These are phyloP conservation scores for Neurospora sp. DNA, from an alignment of 495 filamentous ascomycete genomes.

Conservation along the genomic window DNA sequence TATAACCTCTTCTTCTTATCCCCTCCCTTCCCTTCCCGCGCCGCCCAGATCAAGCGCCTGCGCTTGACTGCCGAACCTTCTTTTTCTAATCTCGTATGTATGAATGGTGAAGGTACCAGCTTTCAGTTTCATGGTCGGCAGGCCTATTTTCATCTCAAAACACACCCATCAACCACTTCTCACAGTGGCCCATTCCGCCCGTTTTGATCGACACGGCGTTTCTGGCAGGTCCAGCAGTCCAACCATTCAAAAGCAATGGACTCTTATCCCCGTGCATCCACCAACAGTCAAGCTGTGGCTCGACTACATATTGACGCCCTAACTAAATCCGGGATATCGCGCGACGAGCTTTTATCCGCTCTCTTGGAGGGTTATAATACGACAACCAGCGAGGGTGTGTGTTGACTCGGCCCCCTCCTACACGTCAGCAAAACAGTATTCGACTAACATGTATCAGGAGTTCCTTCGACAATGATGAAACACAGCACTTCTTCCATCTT, in stretches of 20 bases:
- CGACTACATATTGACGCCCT: slow-evolving; percentile 24
- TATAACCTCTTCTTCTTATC: background rate
- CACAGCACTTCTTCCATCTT: background rate
- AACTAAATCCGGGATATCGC: slow-evolving; percentile 19
- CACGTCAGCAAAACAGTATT: background rate
- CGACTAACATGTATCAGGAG: background rate
- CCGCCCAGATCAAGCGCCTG: background rate
- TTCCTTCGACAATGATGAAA: background rate
- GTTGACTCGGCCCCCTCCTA: background rate
- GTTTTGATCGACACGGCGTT: background rate
- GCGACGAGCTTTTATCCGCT: slow-evolving; percentile 22
- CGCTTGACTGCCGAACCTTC: slow-evolving; percentile 1
- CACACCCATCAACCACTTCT: background rate
- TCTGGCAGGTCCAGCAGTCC: background rate
- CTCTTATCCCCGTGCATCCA: slow-evolving; percentile 5
- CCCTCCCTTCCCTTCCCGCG: background rate
- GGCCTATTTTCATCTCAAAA: background rate
- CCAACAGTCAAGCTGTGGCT: slow-evolving; percentile 21
- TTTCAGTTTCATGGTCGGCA: background rate
- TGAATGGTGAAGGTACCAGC: background rate
- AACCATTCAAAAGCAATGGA: background rate
- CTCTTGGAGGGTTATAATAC: slow-evolving; percentile 18
- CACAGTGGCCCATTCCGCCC: background rate
- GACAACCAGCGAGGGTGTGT: slow-evolving; percentile 7
- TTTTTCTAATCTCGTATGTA: background rate